These are phyloP conservation scores for Cryptococcus sp. DNA, from an alignment of 1,284 basidiomycete genomes.

Conservation along the genomic window DNA sequence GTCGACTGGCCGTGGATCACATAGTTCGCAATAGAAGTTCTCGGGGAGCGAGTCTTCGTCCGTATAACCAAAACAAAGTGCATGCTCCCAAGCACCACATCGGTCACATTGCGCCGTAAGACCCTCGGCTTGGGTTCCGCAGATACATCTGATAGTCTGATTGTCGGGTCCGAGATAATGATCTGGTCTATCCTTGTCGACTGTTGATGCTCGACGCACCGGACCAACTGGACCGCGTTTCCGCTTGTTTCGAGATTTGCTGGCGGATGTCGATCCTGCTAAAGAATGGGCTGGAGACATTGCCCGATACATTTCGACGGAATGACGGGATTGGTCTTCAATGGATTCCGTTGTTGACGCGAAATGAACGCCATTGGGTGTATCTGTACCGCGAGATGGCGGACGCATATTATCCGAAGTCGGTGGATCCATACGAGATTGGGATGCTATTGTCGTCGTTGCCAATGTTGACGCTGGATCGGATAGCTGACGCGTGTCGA, in stretches of 20 bases:
- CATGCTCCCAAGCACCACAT: conserved; percentile 87
- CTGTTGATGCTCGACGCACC: too few relatives aligned
- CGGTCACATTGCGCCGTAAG: conserved; percentile 88
- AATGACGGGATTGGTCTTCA: too few relatives aligned
- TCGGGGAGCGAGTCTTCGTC: conserved; percentile 67
- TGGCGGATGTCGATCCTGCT: conserved; percentile 3
- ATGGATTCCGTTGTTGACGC: too few relatives aligned
- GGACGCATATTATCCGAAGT: too few relatives aligned
- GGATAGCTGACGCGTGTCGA: too few relatives aligned
- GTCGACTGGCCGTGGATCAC: conserved; percentile 36
- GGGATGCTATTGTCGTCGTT: too few relatives aligned
- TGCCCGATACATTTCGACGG: conserved; percentile 2
- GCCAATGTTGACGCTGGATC: too few relatives aligned
- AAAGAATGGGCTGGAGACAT: not conserved
- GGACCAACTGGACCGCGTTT: conserved; percentile 35
- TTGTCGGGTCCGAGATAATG: conserved; percentile 48
- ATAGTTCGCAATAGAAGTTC: conserved; percentile 45
- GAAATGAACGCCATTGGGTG: too few relatives aligned
- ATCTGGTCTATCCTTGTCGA: too few relatives aligned
- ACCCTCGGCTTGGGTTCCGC: conserved; percentile 68
- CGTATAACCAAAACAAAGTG: conserved; percentile 73
- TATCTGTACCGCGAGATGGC: too few relatives aligned
- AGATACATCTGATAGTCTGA: conserved; percentile 47
- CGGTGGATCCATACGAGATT: too few relatives aligned
- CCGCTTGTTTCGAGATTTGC: conserved; percentile 31